Conservation (phyloP, 768 basidiomycete genomes). For the Mycena polygramma region DNA sequence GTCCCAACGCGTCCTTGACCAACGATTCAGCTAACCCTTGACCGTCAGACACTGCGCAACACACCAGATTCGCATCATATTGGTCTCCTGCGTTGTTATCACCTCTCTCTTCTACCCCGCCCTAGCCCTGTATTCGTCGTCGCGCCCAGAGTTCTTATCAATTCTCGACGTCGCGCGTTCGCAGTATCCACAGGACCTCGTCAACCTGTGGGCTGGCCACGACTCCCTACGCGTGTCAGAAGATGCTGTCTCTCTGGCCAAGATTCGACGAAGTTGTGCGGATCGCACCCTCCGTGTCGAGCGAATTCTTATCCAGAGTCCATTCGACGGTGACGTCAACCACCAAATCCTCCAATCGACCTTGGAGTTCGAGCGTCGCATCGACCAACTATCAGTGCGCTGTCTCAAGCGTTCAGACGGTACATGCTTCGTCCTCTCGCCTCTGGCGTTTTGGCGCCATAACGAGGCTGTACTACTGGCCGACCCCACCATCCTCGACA, state of each 20-base stretch:
- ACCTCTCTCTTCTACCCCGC: constrained; percentile 94
- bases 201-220: constrained; percentile 79
- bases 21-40: constrained; percentile 29
- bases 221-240: constrained; percentile 73
- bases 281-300: constrained; percentile 83
- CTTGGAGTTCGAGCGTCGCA: constrained; percentile 72
- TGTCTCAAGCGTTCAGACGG: constrained; percentile 69
- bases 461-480: constrained; percentile 65
- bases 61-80: constrained; percentile 90
- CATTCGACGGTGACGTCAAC: constrained; percentile 67
- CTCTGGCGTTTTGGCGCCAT: constrained; percentile 81
- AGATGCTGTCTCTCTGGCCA: constrained; percentile 71
- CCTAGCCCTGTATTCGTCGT: constrained; percentile 84
- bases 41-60: constrained; percentile 83
- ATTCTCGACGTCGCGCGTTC: constrained; percentile 73
- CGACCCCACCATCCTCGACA: constrained; percentile 70
- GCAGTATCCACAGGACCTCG: constrained; percentile 72
- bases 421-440: constrained; percentile 79
- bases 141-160: constrained; percentile 73
- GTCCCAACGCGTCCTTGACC: constrained; percentile 48
- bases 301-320: constrained; percentile 77
- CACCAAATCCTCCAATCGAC: constrained; percentile 73
- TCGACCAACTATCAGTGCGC: constrained; percentile 58
- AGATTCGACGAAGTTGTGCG: constrained; percentile 67
- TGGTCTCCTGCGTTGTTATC: constrained; percentile 90